Conservation (phyloP, 1,284 basidiomycete genomes). For the Cystobasidiaceae sp. region DNA sequence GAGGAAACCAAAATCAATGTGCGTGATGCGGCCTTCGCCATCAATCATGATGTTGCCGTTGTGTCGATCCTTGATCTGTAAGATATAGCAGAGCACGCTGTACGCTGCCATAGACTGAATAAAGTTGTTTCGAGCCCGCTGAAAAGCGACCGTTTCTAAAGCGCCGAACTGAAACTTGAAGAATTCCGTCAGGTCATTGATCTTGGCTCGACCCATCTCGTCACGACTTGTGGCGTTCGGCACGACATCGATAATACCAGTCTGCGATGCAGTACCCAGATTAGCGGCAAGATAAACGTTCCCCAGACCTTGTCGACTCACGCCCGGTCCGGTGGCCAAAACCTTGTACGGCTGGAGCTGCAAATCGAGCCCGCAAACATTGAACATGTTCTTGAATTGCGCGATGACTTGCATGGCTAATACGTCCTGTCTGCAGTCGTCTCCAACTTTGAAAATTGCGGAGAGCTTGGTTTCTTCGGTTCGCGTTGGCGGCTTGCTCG, state of each 20-base stretch:
- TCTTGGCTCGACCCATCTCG: constrained; percentile 98
- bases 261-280: constrained; percentile 53
- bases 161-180: constrained; percentile 93
- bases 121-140: constrained; percentile 89
- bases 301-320: constrained; percentile 51
- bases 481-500: constrained; percentile 37
- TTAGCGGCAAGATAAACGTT: neutral
- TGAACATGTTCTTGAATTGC: constrained; percentile 99
- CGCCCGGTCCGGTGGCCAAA: constrained; percentile 92
- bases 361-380: constrained; percentile 72
- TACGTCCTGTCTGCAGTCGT: constrained; percentile 97
- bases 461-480: constrained; percentile 85
- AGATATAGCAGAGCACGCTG: constrained; percentile 94
- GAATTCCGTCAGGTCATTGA: constrained; percentile 91
- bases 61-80: constrained; percentile 96
- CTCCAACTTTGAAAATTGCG: constrained; percentile 99
- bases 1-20: constrained; percentile 95
- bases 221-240: constrained; percentile 97
- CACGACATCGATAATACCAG: constrained; percentile 97
- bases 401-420: constrained; percentile 95
- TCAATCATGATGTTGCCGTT: constrained; percentile 99
- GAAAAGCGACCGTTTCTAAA: constrained; percentile 81
- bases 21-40: constrained; percentile 89
- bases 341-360: constrained; percentile 97
- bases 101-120: constrained; percentile 99